These are phyloP conservation scores for Elsinoe arachidis DNA, from an alignment of 2,329 filamentous ascomycete species.

Conservation along the genomic window DNA sequence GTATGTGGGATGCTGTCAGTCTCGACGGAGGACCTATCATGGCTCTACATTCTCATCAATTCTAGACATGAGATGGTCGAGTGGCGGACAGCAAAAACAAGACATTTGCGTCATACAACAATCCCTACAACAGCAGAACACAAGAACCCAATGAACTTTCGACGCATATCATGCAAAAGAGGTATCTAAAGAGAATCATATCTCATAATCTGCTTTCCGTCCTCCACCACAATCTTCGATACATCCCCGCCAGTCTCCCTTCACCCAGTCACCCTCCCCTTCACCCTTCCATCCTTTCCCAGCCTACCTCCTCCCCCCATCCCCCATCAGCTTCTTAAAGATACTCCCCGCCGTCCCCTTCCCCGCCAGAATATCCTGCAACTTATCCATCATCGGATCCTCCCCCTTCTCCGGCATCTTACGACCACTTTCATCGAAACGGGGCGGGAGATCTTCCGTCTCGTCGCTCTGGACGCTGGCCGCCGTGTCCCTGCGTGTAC, in stretches of 20 bases:
- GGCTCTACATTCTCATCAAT: too few species aligned
- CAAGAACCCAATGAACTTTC: too few species aligned
- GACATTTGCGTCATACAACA: too few species aligned
- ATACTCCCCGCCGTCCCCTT: slow-evolving; percentile 23
- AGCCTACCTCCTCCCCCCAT: slow-evolving; percentile 14
- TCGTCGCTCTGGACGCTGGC: slow-evolving; percentile 19
- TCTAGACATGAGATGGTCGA: too few species aligned
- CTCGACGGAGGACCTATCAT: too few species aligned
- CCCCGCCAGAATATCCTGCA: slow-evolving; percentile 25
- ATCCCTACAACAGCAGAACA: too few species aligned
- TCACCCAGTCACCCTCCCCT: too few species aligned
- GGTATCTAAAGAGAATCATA: slow-evolving; percentile 6
- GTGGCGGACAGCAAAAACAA: neutral
- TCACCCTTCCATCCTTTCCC: slow-evolving; percentile 39
- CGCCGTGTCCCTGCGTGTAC: neutral
- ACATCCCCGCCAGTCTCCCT: neutral
- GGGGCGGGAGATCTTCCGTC: slow-evolving; percentile 29
- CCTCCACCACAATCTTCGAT: neutral
- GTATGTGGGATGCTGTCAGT: too few species aligned
- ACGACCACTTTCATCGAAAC: slow-evolving; percentile 30
- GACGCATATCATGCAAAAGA: neutral
- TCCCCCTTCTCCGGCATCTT: slow-evolving; percentile 22
- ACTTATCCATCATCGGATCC: slow-evolving; percentile 23
- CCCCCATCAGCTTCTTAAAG: slow-evolving; percentile 22
- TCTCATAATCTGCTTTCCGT: neutral